Base-by-base conservation (phyloP, 2,329 filamentous ascomycete genomes). In the Fusarium xyrophilum region DNA sequence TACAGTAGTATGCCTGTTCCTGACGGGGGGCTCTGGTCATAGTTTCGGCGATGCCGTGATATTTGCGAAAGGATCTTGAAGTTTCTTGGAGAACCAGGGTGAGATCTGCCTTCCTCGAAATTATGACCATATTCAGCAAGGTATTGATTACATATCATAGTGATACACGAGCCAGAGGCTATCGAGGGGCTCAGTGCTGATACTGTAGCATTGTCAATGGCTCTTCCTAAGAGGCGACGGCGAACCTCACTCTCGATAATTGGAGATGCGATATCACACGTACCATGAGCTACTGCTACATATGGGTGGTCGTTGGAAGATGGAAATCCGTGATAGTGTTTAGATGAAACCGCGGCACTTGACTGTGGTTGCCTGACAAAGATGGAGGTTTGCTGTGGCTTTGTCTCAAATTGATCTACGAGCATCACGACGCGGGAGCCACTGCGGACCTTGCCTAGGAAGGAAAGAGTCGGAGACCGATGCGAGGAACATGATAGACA, bases 201-300 rank as follows among this genome's bases (percentile, higher is more conserved):
- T 32, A 46, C 27, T 25, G 27, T n/a, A 32, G 7, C 36, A 44
- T 44, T 25, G 8, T 9, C 38, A 46, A 32, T 53, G 17, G 13
- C 19, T 19, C 12, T 43, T n/a, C 11, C 9, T 15, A 25, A 32
- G 15, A 53, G 50, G 11, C 64, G 38, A 73, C 57, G 56, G 66
- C 60, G 67, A 69, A 74, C 69, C 59, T 73, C 72, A 68, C 65
- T 56, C 50, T 62, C 28, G 38, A 63, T 55, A 64, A 67, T 63
- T 67, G 63, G 63, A 58, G 33, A 56, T 53, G 28, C 48, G 32
- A 67, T 67, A 67, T 64, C 66, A 62, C 67, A 61, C 62, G 44
- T 69, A 54, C 56, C 67, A 56, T 57, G 40, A 36, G 33, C 51
- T 60, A 53, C 30, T 27, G 23, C 28, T 36, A 32, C 30, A 32